These are phyloP conservation scores for Iodosphaeria phyllophila DNA, from an alignment of 2,329 filamentous ascomycete species.

Conservation along the genomic window DNA sequence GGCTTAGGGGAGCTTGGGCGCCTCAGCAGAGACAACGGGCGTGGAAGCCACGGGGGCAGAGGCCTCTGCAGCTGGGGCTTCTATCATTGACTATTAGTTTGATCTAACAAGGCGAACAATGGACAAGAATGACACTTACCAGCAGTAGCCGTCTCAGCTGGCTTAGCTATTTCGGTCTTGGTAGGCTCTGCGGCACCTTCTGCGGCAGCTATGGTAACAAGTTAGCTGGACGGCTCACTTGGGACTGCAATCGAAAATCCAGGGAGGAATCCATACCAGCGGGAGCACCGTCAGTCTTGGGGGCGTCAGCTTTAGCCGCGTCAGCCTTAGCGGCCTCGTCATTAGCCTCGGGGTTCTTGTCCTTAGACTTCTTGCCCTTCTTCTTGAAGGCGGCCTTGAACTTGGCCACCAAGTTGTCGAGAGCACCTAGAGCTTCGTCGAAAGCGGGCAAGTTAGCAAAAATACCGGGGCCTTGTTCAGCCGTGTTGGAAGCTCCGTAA, in stretches of 20 bases:
- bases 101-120: too few species aligned
- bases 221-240: too few species aligned
- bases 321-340: conserved; percentile 3
- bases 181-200: conserved; percentile 5
- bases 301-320: conserved; percentile 5
- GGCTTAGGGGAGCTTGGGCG: too few species aligned
- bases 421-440: conserved; percentile 24
- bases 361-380: conserved; percentile 12
- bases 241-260: too few species aligned
- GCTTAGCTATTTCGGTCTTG: conserved; percentile 7
- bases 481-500: not conserved
- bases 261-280: not conserved
- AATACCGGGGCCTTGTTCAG: too few species aligned
- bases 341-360: conserved; percentile 6
- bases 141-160: conserved; percentile 4
- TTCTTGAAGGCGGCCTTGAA: conserved; percentile 33
- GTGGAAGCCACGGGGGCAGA: too few species aligned
- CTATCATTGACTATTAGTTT: too few species aligned
- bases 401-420: conserved; percentile 37
- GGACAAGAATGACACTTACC: too few species aligned
- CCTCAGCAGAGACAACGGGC: too few species aligned
- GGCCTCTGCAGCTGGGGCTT: too few species aligned
- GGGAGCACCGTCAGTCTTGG: conserved; percentile 4
- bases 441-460: conserved; percentile 5
- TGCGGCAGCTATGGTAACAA: conserved; percentile 5